A percentile compares a stretch with the other conserved stretches of the same genome.
Conservation (phyloP, 768 basidiomycete genomes). For the Leucocoprinus birnbaumii region DNA sequence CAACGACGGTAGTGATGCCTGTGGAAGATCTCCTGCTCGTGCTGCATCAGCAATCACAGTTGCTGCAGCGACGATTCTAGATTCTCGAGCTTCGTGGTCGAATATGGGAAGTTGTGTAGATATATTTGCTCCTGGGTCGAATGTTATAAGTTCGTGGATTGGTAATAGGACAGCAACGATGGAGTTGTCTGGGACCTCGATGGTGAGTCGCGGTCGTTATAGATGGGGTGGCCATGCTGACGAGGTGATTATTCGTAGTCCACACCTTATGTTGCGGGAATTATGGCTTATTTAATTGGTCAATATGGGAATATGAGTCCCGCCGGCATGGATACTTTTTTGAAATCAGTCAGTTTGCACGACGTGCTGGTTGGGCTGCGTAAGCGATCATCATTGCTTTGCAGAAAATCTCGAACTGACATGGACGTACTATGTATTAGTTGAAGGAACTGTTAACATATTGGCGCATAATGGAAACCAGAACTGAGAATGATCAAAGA, state of each 20-base stretch:
- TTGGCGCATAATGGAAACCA: not conserved
- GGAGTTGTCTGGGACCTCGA: constrained; percentile 21
- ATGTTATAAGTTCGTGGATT: constrained; percentile 29
- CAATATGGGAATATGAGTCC: constrained; percentile 28
- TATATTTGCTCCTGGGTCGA: constrained; percentile 37
- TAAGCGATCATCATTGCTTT: constrained; percentile 13
- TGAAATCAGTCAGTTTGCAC: constrained; percentile 23
- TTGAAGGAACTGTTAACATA: not conserved
- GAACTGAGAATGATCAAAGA: not conserved
- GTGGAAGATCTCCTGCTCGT: constrained; percentile 30
- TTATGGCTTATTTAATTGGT: constrained; percentile 33
- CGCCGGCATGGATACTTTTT: constrained; percentile 20
- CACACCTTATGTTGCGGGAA: constrained; percentile 38
- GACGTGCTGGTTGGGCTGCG: constrained; percentile 26
- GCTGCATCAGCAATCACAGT: constrained; percentile 33
- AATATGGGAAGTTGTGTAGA: constrained; percentile 38
- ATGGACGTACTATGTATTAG: not conserved
- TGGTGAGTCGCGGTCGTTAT: constrained; percentile 18
- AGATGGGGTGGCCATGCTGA: not conserved
- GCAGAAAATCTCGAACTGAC: not conserved
- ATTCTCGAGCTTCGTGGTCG: constrained; percentile 31
- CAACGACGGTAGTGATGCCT: constrained; percentile 30
- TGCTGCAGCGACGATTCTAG: constrained; percentile 33
- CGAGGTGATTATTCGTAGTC: constrained; percentile 18
- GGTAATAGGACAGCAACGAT: constrained; percentile 23